Evolutionary conservation across 129 eudicot genomes (phyloP), one percentile per base, ranked within the genome.

Genomic region (Centrapalus pauciflorus): DNA sequence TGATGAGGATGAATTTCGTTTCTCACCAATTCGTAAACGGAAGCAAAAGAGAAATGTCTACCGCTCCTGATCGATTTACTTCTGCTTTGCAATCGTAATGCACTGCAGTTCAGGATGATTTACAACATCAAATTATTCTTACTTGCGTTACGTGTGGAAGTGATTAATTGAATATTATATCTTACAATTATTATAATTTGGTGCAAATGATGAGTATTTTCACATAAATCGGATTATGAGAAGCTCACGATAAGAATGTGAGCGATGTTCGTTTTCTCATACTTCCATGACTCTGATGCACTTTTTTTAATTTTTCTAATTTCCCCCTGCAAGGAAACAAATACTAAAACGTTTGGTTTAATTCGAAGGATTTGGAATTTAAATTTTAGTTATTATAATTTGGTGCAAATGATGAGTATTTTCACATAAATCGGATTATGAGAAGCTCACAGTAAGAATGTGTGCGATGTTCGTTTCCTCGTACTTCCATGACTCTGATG

Each of bases 221-320:
- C 55, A 68, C 41, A 54, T 25, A 40, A 40, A 5, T 41, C 12
- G 40, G 28, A 30, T 54, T 25, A 55, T 11, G 52, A 68, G 66
- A 57, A 69, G 65, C 66, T 69, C 65, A 55, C 52, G 23, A 62
- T 7, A 4, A 30, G 32, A 19, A 26, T 4, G 66, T 37, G 66
- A 70, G 75, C 64, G 48, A 70, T 70, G 66, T 43, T 70, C 41
- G 46, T 56, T 69, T 55, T 2, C 55, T 56, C 21, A 4, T 41
- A 40, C 74, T 69, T 69, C 74, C 74, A 56, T 69, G 74, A 69
- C 74, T 69, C 74, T 69, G 66, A 69, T 69, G 74, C 74, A 23
- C 1, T 6, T 24, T 16, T 20, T 24, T 21, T 29, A n/a, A n/a
- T n/a, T n/a, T n/a, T n/a, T n/a, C n/a, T n/a, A n/a, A n/a, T n/a